A percentile compares a stretch with the other conserved stretches of the same genome.
Evolutionary conservation across 208 protist species (phyloP).

Genomic region (Crithidia fasciculata): DNA sequence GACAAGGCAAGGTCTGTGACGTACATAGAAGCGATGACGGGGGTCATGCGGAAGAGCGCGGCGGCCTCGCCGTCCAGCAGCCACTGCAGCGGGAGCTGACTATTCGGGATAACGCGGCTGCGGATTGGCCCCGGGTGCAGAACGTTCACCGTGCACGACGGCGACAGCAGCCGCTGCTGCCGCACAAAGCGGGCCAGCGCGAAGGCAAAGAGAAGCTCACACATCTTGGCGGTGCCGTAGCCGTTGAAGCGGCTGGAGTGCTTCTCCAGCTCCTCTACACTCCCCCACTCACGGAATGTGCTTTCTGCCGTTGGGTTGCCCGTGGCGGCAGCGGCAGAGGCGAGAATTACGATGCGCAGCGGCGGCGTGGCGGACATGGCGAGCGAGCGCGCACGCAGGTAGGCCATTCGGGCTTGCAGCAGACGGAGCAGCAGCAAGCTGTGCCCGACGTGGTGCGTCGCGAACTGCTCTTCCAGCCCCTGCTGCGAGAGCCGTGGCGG

Average conservation of each 20-base stretch:
- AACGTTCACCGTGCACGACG: slow-evolving; percentile 55
- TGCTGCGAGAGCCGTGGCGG: slow-evolving; percentile 45
- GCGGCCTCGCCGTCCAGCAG: slow-evolving; percentile 45
- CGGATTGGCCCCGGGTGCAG: slow-evolving; percentile 63
- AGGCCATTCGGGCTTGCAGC: slow-evolving; percentile 38
- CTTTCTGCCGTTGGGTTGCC: slow-evolving; percentile 35
- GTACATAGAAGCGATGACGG: slow-evolving; percentile 60
- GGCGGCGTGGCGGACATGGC: slow-evolving; percentile 25
- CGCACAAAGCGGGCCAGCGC: slow-evolving; percentile 56
- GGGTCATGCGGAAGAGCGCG: slow-evolving; percentile 56
- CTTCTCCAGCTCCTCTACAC: slow-evolving; percentile 19
- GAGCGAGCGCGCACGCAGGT: slow-evolving; percentile 17
- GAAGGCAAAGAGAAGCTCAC: slow-evolving; percentile 69
- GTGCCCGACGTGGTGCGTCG: slow-evolving; percentile 65
- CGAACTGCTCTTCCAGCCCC: slow-evolving; percentile 63
- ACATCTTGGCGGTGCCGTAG: slow-evolving; percentile 72
- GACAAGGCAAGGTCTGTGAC: slow-evolving; percentile 64
- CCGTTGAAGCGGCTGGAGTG: slow-evolving; percentile 45
- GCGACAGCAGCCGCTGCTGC: slow-evolving; percentile 40
- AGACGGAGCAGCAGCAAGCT: slow-evolving; percentile 62
- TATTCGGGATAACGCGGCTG: slow-evolving; percentile 46
- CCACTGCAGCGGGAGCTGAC: slow-evolving; percentile 42
- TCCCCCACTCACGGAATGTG: slow-evolving; percentile 41
- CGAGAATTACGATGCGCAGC: slow-evolving; percentile 62
- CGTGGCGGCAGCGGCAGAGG: slow-evolving; percentile 46